A percentile compares a stretch with the other conserved stretches of the same genome.
These are phyloP conservation scores for Cryoendolithus antarcticus DNA, from an alignment of 2,329 filamentous ascomycete species.

Conservation along the genomic window DNA sequence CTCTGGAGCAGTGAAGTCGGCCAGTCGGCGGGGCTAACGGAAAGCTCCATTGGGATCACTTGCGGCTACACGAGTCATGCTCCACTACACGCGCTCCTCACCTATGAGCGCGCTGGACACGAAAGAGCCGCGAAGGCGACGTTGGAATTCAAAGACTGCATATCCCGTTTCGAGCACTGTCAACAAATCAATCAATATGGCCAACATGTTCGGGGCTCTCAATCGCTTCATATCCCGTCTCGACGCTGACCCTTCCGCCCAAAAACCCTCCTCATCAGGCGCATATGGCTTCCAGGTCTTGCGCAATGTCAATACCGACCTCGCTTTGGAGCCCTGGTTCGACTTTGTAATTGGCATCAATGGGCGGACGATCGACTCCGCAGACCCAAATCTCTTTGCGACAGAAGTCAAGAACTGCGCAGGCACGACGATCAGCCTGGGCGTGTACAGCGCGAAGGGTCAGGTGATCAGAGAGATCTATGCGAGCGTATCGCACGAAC, in stretches of 20 bases:
- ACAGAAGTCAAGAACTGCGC: conserved; percentile 93
- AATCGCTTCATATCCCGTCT: conserved; percentile 92
- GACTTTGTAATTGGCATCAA: conserved; percentile 97
- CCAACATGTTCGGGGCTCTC: conserved; percentile 75
- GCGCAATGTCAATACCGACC: conserved; percentile 68
- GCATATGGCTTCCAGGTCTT: conserved; percentile 90
- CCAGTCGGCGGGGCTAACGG: no score
- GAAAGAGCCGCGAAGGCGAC: no score
- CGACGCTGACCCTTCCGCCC: conserved; percentile 59
- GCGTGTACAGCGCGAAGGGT: conserved; percentile 91
- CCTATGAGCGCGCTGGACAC: no score
- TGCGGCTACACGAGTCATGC: no score
- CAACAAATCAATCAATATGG: conserved; percentile 15
- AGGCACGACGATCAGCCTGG: conserved; percentile 67
- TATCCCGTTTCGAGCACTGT: no score
- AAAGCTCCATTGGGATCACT: no score
- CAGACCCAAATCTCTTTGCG: conserved; percentile 72
- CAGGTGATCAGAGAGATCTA: conserved; percentile 73
- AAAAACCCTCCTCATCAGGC: conserved; percentile 35
- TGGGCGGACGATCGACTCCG: conserved; percentile 78
- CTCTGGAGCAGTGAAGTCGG: no score
- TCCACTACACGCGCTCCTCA: no score
- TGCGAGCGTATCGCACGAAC: conserved; percentile 59
- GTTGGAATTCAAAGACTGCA: no score
- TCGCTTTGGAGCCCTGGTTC: conserved; percentile 91